Conservation (phyloP, 129 eudicot genomes). For the Flaveria trinervia region DNA sequence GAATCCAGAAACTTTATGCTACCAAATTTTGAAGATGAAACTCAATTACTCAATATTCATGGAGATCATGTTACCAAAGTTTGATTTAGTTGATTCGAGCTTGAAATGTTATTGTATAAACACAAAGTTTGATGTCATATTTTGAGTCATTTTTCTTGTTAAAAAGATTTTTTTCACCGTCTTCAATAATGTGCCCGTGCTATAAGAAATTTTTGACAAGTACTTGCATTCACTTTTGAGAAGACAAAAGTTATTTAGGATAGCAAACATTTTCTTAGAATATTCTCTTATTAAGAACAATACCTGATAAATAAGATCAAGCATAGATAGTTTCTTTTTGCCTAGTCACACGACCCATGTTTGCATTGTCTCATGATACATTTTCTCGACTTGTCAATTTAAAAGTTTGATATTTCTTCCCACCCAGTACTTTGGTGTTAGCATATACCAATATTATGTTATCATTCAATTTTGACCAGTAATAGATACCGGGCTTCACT, state of each 20-base stretch:
- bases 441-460: neutral
- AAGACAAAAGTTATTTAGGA: neutral
- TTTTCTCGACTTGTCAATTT: neutral
- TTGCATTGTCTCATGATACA: neutral
- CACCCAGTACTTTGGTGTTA: neutral
- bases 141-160: neutral
- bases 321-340: neutral
- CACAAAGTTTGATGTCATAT: conserved; percentile 12
- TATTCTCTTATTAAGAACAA: neutral
- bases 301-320: neutral
- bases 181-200: neutral
- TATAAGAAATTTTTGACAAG: neutral
- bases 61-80: conserved; percentile 3
- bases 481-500: no score
- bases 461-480: neutral
- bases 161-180: neutral
- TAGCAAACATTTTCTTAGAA: neutral
- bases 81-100: conserved; percentile 3
- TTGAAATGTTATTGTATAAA: conserved; percentile 14
- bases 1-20: conserved; percentile 10
- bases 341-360: no score
- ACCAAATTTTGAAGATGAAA: conserved; percentile 22
- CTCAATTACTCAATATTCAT: conserved; percentile 26
- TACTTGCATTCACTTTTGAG: neutral
- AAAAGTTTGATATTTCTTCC: neutral